Base-by-base conservation (phyloP, 208 protist species). In the Crithidia fasciculata region DNA sequence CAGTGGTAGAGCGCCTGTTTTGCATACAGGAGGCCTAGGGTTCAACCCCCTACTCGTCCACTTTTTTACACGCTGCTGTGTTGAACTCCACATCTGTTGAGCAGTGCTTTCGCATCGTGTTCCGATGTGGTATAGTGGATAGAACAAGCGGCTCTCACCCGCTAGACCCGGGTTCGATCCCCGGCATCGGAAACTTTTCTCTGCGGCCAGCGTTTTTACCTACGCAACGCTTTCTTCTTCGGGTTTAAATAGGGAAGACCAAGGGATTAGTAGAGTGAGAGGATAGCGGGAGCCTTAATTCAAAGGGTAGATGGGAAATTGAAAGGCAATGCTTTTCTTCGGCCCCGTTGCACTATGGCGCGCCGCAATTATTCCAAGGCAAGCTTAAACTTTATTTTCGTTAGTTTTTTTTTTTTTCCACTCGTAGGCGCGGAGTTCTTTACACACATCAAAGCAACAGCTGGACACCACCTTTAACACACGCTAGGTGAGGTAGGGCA, bases 81-180 rank as follows among this genome's bases (percentile, higher is more conserved):
- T 52, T 0, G 0, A 16, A 5, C 0, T 50, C 6, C 5, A 6
- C 44, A 16, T 52, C 1, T 16, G 18, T 7, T 16, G 5, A 6
- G 36, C 5, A 2, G 2, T 36, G 4, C 43, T 7, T 54, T 41
- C 9, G 41, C 13, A 40, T 43, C 37, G 47, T 56, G 67, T 93
- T 89, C 91, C 88, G 83, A 89, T 70, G 88, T 95, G 83, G 91
- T 95, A 95, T 95, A 95, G 91, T 95, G 91, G 91, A 87, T 96
- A 96, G 91, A 91, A 96, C 89, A 96, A 91, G 89, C 86, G 91
- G 89, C 91, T 96, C 89, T 96, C 91, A 96, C 91, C 89, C 88
- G 86, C 89, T 91, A 94, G 91, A 96, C 91, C 91, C 91, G 91
- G 91, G 91, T 96, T 96, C 91, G 89, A 96, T 96, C 89, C 91